Evolutionary conservation across 352 stramenopile genomes (phyloP).

Genomic region (Phytophthora europaea): DNA sequence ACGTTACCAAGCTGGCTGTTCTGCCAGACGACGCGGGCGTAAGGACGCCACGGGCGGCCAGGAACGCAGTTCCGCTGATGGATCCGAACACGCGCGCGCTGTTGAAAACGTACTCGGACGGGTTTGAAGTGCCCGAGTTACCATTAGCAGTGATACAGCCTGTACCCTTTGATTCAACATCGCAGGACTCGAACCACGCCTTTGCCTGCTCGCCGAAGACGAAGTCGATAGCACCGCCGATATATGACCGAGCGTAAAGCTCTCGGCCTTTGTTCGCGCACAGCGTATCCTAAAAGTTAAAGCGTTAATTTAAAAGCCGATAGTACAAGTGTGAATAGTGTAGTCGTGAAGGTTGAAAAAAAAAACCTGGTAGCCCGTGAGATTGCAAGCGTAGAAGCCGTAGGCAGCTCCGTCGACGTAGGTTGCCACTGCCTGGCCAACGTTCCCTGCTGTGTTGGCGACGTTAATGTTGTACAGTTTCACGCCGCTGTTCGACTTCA

Average conservation of each 20-base stretch:
- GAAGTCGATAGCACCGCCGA: slow-evolving; percentile 27
- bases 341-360: too few relatives aligned
- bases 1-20: slow-evolving; percentile 18
- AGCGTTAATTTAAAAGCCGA: too few relatives aligned
- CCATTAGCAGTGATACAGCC: slow-evolving; percentile 21
- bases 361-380: slow-evolving; percentile 10
- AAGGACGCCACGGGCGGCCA: slow-evolving; percentile 17
- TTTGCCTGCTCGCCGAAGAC: slow-evolving; percentile 17
- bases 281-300: slow-evolving; percentile 9
- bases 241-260: slow-evolving; percentile 18
- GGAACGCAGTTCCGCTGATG: not conserved
- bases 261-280: slow-evolving; percentile 17
- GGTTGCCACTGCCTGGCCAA: slow-evolving; percentile 19
- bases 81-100: slow-evolving; percentile 15
- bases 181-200: slow-evolving; percentile 23
- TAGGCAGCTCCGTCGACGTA: slow-evolving; percentile 20
- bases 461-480: slow-evolving; percentile 31
- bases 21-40: slow-evolving; percentile 21
- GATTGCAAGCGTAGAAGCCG: slow-evolving; percentile 27
- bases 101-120: slow-evolving; percentile 28
- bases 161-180: slow-evolving; percentile 8
- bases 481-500: slow-evolving; percentile 14
- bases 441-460: slow-evolving; percentile 20
- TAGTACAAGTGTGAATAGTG: too few relatives aligned
- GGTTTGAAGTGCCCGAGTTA: slow-evolving; percentile 9